phyloP scores from a whole-genome alignment of 129 eudicot species.

The Smallanthus sonchifolius region DNA sequence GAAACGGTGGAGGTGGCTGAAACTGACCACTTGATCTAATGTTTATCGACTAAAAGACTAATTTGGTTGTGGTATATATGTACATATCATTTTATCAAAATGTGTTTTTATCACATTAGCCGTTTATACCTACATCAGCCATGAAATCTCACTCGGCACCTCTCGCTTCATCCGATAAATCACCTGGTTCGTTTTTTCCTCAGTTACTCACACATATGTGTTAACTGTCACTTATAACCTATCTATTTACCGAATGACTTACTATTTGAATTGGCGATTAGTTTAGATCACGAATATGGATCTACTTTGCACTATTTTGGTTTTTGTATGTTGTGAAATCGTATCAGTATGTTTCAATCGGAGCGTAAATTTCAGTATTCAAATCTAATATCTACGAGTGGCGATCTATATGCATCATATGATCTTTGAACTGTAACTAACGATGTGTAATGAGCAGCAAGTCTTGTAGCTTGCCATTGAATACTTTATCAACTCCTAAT shows the following conservation, averaged over 20 bases:
- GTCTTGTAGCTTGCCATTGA: no score
- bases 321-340: constrained; percentile 5
- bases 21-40: no score
- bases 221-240: constrained; percentile 8
- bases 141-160: background rate
- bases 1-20: no score
- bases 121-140: background rate
- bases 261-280: background rate
- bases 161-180: constrained; percentile 2
- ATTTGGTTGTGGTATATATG: no score
- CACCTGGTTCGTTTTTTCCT: constrained; percentile 12
- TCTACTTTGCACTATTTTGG: constrained; percentile 4
- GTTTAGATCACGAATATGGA: constrained; percentile 10
- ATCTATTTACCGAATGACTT: background rate
- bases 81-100: no score
- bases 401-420: background rate
- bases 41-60: no score
- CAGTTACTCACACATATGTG: background rate
- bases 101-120: no score
- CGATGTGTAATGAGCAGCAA: no score
- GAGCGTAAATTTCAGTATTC: background rate
- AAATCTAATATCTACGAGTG: background rate
- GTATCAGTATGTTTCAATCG: background rate
- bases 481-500: no score
- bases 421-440: no score